Base-by-base conservation (phyloP, 2,329 filamentous ascomycete species). In the Trichophyton rubrum region DNA sequence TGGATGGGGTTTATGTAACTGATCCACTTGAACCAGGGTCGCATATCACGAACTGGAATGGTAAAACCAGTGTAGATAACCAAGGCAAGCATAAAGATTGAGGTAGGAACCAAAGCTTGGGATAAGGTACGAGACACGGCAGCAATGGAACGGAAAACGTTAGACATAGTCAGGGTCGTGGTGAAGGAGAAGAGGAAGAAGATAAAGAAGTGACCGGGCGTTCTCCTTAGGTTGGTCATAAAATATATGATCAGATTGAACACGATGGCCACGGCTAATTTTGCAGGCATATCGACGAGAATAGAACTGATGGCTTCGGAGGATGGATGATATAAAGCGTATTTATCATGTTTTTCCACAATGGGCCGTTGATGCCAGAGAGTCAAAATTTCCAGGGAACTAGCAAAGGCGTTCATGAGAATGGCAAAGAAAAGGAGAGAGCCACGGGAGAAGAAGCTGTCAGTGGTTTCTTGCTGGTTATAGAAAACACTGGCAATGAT, bases 361-460 rank as follows among this genome's bases (percentile, higher is more conserved):
- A 96, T 95, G 0, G 89, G 87, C 38, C 91, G 86, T 82, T 96
- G 90, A 1, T 88, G 84, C 70, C 93, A 96, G 3, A 96, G 80
- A 0, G 88, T 90, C 33, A 95, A 74, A 70, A 96, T 82, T 72
- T 95, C 89, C 43, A 93, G 80, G 60, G 87, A 86, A 70, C 84
- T 88, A 64, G 86, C 81, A 68, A 95, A 93, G 55, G 89, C 89
- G 72, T 93, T 95, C 77, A 93, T 85, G 62, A 96, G 78, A 68
- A 90, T 85, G 66, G 89, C 88, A 70, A 95, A 93, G 82, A 95
- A 96, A 59, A 96, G 78, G 24, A 95, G 79, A 51, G 88, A 85
- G 65, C 87, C 88, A 63, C 90, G 84, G 67, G 83, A 81, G 76
- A 85, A 95, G 78, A 95, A 95, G 68, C 85, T 89, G 17, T 73